A percentile compares a stretch with the other conserved stretches of the same genome.
These are phyloP conservation scores for Eustoma russellianum DNA, from an alignment of 257 asterid species.

Conservation along the genomic window DNA sequence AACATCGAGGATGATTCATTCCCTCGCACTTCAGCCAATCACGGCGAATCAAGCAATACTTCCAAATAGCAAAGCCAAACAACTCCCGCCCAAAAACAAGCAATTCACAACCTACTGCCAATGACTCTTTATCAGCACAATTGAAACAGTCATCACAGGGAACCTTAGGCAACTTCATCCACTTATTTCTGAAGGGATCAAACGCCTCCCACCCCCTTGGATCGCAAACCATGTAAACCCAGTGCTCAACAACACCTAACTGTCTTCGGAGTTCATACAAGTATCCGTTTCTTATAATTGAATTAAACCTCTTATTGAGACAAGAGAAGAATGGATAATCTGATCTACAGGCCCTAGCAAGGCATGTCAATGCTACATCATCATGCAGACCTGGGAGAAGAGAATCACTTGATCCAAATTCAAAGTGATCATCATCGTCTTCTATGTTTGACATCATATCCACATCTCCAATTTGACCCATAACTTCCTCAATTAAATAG, in stretches of 20 bases:
- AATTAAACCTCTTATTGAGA: slow-evolving; percentile 44
- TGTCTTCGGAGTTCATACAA: slow-evolving; percentile 69
- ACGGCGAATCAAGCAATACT: slow-evolving; percentile 39
- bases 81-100: slow-evolving; percentile 83
- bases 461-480: slow-evolving; percentile 12
- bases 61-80: slow-evolving; percentile 80
- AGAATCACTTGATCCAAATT: slow-evolving; percentile 39
- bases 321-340: slow-evolving; percentile 61
- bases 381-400: slow-evolving; percentile 64
- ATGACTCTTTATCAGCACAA: slow-evolving; percentile 72
- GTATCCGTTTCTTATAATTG: slow-evolving; percentile 46
- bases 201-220: slow-evolving; percentile 96
- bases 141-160: slow-evolving; percentile 88
- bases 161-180: slow-evolving; percentile 71
- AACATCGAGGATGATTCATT: slow-evolving; percentile 74
- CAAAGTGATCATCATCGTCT: slow-evolving; percentile 34
- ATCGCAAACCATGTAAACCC: slow-evolving; percentile 91
- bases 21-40: slow-evolving; percentile 62
- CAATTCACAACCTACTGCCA: slow-evolving; percentile 68
- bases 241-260: slow-evolving; percentile 54
- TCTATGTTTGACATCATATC: slow-evolving; percentile 26
- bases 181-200: slow-evolving; percentile 57
- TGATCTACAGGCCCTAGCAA: slow-evolving; percentile 59
- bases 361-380: slow-evolving; percentile 64
- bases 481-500: slow-evolving; percentile 15